Evolutionary conservation across 345 rosid species (phyloP).

Genomic region (Eucalyptus sideroxylon): DNA sequence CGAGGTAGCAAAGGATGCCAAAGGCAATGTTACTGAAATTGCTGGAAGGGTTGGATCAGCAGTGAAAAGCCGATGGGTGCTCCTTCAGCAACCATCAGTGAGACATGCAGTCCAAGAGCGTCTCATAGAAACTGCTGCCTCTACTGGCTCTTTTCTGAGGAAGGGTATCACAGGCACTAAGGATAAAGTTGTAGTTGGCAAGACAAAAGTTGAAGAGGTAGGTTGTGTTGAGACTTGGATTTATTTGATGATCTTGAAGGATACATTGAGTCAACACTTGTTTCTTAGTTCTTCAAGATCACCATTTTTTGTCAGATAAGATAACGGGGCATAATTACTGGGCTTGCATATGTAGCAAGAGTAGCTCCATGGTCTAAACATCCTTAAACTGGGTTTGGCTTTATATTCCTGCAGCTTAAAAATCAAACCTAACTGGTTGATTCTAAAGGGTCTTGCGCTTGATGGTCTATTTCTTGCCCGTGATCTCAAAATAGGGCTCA

Average conservation of each 20-base stretch:
- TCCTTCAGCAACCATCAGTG: slow-evolving; percentile 83
- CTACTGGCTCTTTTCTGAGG: slow-evolving; percentile 70
- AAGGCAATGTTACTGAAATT: slow-evolving; percentile 70
- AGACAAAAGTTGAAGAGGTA: slow-evolving; percentile 93
- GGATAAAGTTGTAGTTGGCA: slow-evolving; percentile 84
- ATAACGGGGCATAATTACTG: neutral
- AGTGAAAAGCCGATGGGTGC: slow-evolving; percentile 69
- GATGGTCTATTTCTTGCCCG: neutral
- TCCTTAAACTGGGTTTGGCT: neutral
- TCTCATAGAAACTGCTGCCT: slow-evolving; percentile 72
- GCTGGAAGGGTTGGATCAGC: slow-evolving; percentile 72
- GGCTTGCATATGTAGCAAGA: neutral
- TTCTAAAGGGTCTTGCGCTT: neutral
- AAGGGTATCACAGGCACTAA: slow-evolving; percentile 83
- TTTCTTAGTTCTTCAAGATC: neutral
- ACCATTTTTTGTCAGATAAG: neutral
- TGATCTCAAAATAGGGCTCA: neutral
- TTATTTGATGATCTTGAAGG: neutral
- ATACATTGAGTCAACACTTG: neutral
- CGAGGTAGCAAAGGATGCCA: slow-evolving; percentile 88
- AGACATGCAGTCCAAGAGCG: slow-evolving; percentile 80
- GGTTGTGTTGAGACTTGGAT: neutral
- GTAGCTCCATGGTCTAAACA: neutral
- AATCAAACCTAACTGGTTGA: neutral
- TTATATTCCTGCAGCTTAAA: neutral